phyloP scores from a whole-genome alignment of 805 yeast species.

The Metschnikowia aberdeeniae region DNA sequence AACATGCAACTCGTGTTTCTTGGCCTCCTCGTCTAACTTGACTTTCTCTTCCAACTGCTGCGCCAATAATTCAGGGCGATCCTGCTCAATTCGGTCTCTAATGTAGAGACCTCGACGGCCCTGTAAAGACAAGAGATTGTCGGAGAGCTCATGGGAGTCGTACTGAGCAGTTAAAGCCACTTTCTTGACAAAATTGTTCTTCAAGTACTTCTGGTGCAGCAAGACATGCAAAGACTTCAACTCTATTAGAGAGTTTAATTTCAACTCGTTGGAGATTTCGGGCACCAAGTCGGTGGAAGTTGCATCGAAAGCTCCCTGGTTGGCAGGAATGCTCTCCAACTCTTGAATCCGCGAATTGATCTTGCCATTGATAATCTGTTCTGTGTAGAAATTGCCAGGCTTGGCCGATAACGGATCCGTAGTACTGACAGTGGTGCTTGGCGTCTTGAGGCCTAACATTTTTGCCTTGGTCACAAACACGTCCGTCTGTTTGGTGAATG shows the following conservation, averaged over 20 bases:
- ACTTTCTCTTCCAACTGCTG: slow-evolving; percentile 73
- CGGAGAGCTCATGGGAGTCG: slow-evolving; percentile 46
- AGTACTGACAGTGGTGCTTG: slow-evolving; percentile 18
- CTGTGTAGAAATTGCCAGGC: slow-evolving; percentile 50
- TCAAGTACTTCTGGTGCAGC: slow-evolving; percentile 65
- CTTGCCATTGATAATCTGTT: slow-evolving; percentile 49
- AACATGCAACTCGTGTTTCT: slow-evolving; percentile 49
- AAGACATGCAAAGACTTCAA: slow-evolving; percentile 62
- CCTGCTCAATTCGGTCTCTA: slow-evolving; percentile 64
- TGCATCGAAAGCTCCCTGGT: slow-evolving; percentile 51
- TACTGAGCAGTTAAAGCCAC: slow-evolving; percentile 56
- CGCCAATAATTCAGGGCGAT: slow-evolving; percentile 71
- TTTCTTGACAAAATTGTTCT: slow-evolving; percentile 54
- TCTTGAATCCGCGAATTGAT: slow-evolving; percentile 56
- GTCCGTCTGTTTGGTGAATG: slow-evolving; percentile 2
- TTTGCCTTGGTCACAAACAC: slow-evolving; percentile 31
- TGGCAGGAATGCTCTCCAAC: slow-evolving; percentile 64
- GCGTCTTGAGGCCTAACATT: slow-evolving; percentile 35
- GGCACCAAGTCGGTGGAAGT: neutral
- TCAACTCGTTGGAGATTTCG: slow-evolving; percentile 29
- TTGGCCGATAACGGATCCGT: slow-evolving; percentile 35
- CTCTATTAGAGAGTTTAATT: slow-evolving; percentile 65
- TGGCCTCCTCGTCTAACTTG: slow-evolving; percentile 48
- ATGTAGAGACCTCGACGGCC: slow-evolving; percentile 68
- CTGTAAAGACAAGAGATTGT: slow-evolving; percentile 54